phyloP scores from a whole-genome alignment of 2,329 filamentous ascomycete genomes.

The Talaromyces sp. region DNA sequence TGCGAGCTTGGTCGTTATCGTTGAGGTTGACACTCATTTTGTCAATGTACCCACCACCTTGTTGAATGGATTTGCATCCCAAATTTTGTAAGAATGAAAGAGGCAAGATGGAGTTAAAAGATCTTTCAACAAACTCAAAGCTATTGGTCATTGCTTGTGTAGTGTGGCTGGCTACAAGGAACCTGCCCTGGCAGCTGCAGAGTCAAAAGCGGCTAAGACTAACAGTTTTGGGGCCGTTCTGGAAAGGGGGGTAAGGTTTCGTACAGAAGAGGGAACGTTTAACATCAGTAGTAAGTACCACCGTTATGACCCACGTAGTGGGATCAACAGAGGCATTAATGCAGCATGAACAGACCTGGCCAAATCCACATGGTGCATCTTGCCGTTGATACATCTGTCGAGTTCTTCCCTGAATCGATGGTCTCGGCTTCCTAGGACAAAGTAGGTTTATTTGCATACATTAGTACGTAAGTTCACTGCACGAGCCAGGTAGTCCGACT shows the following conservation, averaged over 20 bases:
- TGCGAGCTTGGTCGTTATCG: constrained; percentile 4
- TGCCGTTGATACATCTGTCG: not conserved
- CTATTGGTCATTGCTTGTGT: not conserved
- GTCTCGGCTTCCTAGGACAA: not conserved
- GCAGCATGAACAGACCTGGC: not conserved
- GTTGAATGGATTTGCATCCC: not conserved
- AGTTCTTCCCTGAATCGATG: not conserved
- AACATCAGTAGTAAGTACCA: not conserved
- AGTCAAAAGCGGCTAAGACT: not conserved
- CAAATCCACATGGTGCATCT: not conserved
- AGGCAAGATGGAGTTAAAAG: not conserved
- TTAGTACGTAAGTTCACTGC: not conserved
- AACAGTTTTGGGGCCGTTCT: not conserved
- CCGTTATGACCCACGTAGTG: not conserved
- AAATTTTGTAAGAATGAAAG: not conserved
- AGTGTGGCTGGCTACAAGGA: not conserved
- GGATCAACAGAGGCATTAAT: not conserved
- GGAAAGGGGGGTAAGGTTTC: not conserved
- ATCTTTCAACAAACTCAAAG: not conserved
- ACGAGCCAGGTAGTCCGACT: not conserved
- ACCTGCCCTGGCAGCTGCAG: not conserved
- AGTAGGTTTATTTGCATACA: not conserved
- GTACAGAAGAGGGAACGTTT: not conserved
- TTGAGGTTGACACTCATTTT: constrained; percentile 8
- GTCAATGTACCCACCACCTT: not conserved